A percentile compares a stretch with the other conserved stretches of the same genome.
phyloP scores from a whole-genome alignment of 192 early-diverging fungal genomes.

The Pecoramyces ruminantium region DNA sequence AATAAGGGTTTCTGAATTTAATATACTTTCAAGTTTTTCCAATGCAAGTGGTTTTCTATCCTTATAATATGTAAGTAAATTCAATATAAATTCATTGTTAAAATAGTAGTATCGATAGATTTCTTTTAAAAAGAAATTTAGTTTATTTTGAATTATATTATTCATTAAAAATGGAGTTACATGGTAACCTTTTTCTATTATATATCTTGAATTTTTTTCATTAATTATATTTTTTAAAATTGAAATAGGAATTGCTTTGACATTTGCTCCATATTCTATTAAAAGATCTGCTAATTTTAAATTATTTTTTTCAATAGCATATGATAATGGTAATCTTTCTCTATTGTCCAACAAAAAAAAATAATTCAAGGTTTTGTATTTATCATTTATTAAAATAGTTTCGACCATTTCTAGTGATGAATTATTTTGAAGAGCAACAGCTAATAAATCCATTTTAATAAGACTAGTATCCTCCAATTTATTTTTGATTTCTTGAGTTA shows the following conservation, averaged over 20 bases:
- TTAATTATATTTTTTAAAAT: background rate
- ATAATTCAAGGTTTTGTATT: background rate
- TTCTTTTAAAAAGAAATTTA: background rate
- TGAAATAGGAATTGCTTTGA: background rate
- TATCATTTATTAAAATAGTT: background rate
- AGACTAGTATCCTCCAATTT: background rate
- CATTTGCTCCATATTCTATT: background rate
- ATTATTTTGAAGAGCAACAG: background rate
- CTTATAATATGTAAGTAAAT: background rate
- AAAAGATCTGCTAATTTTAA: background rate
- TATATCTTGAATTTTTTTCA: background rate
- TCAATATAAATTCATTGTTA: background rate
- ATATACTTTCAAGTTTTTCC: background rate
- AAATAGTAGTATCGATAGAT: background rate
- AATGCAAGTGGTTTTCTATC: background rate
- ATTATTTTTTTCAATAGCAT: background rate
- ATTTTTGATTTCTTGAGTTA: background rate
- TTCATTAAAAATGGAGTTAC: background rate
- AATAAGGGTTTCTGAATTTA: background rate
- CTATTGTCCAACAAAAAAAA: background rate
- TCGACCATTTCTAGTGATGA: background rate
- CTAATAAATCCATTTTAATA: background rate
- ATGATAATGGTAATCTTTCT: background rate
- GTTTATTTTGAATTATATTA: background rate
- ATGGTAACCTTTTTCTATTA: background rate